Evolutionary conservation across 257 asterid species (phyloP).

Genomic region (Apocynum venetum): DNA sequence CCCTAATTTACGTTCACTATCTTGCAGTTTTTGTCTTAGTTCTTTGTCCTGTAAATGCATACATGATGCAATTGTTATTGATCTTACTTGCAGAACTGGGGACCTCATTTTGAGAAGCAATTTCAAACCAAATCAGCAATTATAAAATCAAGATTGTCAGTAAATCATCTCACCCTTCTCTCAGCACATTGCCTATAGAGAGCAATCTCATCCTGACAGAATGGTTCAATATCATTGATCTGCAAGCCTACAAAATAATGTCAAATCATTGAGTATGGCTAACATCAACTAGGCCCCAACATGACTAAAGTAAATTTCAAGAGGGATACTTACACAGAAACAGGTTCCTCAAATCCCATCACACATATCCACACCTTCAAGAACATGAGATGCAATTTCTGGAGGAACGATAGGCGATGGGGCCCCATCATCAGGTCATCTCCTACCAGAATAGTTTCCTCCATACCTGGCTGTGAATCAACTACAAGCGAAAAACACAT

Average conservation of each 20-base stretch:
- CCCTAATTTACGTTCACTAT: conserved; percentile 82
- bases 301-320: not conserved
- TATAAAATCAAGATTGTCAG: conserved; percentile 7
- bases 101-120: not conserved
- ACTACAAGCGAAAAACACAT: conserved; percentile 32
- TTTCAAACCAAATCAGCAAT: not conserved
- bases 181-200: conserved; percentile 42
- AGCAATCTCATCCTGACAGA: conserved; percentile 53
- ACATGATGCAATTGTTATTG: not conserved
- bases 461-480: conserved; percentile 87
- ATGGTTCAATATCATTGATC: conserved; percentile 87
- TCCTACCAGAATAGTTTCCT: conserved; percentile 95
- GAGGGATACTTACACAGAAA: conserved; percentile 55
- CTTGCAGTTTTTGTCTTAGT: conserved; percentile 77
- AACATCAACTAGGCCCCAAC: conserved; percentile 5
- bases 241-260: conserved; percentile 45
- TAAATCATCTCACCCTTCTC: conserved; percentile 43
- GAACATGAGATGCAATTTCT: conserved; percentile 92
- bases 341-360: conserved; percentile 88
- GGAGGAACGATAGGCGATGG: conserved; percentile 93
- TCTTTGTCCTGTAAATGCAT: conserved; percentile 61
- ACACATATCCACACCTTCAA: conserved; percentile 83
- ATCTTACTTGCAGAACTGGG: not conserved
- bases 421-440: conserved; percentile 98
- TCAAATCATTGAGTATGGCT: not conserved